A percentile compares a stretch with the other conserved stretches of the same genome.
Conservation (phyloP, 768 basidiomycete species). For the Brasilioporus rufonigricans region DNA sequence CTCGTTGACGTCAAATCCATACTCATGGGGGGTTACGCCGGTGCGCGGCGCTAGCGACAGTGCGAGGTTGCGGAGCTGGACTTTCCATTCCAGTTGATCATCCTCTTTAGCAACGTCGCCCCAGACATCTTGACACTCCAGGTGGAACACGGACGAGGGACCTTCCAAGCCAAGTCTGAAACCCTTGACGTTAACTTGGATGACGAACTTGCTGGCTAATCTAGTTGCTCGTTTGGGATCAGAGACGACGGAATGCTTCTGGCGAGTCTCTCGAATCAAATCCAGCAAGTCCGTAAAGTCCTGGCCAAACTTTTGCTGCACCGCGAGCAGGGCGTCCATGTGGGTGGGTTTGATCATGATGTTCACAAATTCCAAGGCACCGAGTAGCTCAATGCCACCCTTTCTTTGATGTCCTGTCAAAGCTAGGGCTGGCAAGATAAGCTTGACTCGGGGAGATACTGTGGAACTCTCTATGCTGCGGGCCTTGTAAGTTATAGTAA, state of each 20-base stretch:
- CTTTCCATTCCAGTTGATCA: constrained; percentile 56
- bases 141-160: constrained; percentile 63
- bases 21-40: constrained; percentile 31
- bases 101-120: constrained; percentile 52
- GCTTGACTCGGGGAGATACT: constrained; percentile 51
- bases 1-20: constrained; percentile 55
- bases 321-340: constrained; percentile 78
- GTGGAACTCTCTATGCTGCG: constrained; percentile 32
- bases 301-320: constrained; percentile 87
- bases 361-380: constrained; percentile 65
- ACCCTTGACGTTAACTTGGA: constrained; percentile 68
- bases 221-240: constrained; percentile 11
- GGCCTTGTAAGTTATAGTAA: constrained; percentile 55
- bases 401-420: constrained; percentile 57
- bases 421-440: constrained; percentile 65
- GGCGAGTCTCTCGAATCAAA: constrained; percentile 61
- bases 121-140: constrained; percentile 74
- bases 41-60: constrained; percentile 77
- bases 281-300: constrained; percentile 81
- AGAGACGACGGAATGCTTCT: constrained; percentile 19
- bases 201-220: constrained; percentile 38
- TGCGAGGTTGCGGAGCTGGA: constrained; percentile 70
- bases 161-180: constrained; percentile 81
- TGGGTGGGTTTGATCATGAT: constrained; percentile 77
- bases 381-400: constrained; percentile 47